Evolutionary conservation across 495 filamentous ascomycete species (phyloP).

Genomic region (Cladorrhinum samala): DNA sequence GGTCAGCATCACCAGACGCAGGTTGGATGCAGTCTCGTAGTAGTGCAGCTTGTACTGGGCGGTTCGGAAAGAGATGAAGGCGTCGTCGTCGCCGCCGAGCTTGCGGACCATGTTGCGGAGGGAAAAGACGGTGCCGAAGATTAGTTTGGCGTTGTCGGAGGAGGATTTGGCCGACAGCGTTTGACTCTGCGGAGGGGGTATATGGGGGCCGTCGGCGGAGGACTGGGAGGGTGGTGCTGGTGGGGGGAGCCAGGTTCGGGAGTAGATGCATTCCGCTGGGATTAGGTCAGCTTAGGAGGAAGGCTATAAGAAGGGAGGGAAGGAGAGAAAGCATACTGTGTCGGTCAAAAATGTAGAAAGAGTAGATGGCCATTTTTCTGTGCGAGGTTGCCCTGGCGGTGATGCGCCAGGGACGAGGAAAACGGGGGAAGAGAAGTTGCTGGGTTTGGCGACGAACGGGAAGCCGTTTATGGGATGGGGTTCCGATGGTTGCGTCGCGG

Average conservation of each 20-base stretch:
- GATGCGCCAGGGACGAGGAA: constrained; percentile 10
- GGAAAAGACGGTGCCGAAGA: constrained; percentile 95
- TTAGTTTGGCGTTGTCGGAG: constrained; percentile 88
- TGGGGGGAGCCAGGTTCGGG: constrained; percentile 49
- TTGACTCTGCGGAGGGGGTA: constrained; percentile 16
- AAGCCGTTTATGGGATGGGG: no score
- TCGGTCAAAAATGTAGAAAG: constrained; percentile 97
- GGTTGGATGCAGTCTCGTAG: constrained; percentile 92
- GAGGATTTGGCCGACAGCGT: constrained; percentile 39
- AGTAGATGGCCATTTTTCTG: constrained; percentile 76
- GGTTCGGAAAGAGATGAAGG: constrained; percentile 85
- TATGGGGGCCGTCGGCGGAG: constrained; percentile 21
- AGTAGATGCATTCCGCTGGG: constrained; percentile 93
- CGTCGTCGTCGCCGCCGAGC: constrained; percentile 84
- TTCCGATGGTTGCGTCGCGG: no score
- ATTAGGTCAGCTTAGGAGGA: constrained; percentile 2
- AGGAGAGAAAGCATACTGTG: constrained; percentile 58
- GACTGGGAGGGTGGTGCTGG: constrained; percentile 20
- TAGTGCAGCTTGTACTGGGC: constrained; percentile 97
- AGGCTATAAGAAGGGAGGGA: constrained; percentile 10
- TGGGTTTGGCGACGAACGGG: neutral
- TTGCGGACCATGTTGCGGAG: constrained; percentile 95
- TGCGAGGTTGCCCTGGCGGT: constrained; percentile 8
- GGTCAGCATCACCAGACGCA: constrained; percentile 95
- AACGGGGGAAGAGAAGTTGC: neutral